Evolutionary conservation across 805 yeast species (phyloP), one percentile per base, ranked within the genome.

Genomic region (Nakazawaea molendinolei): DNA sequence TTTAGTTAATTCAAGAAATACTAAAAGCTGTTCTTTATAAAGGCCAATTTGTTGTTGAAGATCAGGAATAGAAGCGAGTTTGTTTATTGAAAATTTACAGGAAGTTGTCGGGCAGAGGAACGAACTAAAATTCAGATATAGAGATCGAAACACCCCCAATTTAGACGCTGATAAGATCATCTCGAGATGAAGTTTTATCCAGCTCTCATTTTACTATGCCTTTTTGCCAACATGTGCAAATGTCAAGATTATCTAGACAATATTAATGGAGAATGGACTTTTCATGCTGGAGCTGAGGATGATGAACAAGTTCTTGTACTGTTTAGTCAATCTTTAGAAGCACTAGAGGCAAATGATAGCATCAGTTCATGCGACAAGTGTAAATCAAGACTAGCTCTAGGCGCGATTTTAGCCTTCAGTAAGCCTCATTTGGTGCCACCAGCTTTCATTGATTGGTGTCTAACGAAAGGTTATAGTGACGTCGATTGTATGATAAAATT

Each of bases 381-480:
- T 19, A 39, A 39, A 20, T 24, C 42, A 13, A 21, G 39, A 19
- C 19, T 41, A 25, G 36, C 27, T 5, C 13, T 38, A 6, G 44
- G 40, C 5, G 38, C 36, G 28, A 43, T 42, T 16, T 20, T 50
- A 15, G 44, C 49, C 1, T 28, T 51, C 15, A 45, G 44, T 7
- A 29, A 48, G 14, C 55, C 55, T 5, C 47, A 48, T 27, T 39
- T 53, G 26, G 46, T 50, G n/a, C 49, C 55, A 1, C 27, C 34
- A 4, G 45, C 49, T 2, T 51, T 44, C 20, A 28, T 38, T n/a
- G 40, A 40, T 6, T 53, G 56, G 58, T 53, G 58, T 35, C n/a
- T 44, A 18, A 49, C 45, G 26, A 34, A 43, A 10, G 52, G 51
- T 1, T n/a, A 28, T 13, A 28, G n/a, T 16, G 36, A 32, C 19